Percentiles rank a stretch among this genome's conserved stretches.
These are phyloP conservation scores for Tardiomyces digboiensis DNA, from an alignment of 1,139 yeast species.

Conservation along the genomic window DNA sequence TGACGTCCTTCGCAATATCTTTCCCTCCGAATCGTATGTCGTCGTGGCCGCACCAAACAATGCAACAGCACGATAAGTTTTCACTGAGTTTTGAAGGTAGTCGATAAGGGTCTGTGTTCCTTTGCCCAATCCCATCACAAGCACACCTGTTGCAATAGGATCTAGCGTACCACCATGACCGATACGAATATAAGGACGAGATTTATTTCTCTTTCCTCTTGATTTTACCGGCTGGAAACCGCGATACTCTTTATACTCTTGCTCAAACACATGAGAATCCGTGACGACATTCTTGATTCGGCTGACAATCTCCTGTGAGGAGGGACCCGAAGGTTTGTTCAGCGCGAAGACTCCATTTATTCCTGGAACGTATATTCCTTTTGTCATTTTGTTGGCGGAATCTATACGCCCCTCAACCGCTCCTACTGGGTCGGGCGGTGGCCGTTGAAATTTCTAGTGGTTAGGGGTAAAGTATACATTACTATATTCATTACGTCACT, in stretches of 20 bases:
- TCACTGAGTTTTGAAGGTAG: conserved; percentile 53
- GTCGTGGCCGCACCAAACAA: conserved; percentile 86
- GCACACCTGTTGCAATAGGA: conserved; percentile 88
- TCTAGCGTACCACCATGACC: conserved; percentile 99
- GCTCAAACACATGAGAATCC: conserved; percentile 47
- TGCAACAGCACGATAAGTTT: conserved; percentile 78
- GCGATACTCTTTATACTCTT: conserved; percentile 38
- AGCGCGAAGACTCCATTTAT: conserved; percentile 78
- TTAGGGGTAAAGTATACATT: too few relatives aligned
- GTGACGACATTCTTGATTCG: conserved; percentile 57
- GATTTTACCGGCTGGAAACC: conserved; percentile 20
- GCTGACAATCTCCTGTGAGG: conserved; percentile 65
- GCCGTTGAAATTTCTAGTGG: too few relatives aligned
- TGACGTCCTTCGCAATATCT: conserved; percentile 49
- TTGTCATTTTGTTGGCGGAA: not conserved
- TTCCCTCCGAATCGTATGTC: conserved; percentile 91
- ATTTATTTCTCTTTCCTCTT: conserved; percentile 34
- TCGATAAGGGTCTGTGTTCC: conserved; percentile 79
- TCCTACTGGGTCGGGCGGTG: too few relatives aligned
- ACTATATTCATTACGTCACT: too few relatives aligned
- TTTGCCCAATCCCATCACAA: conserved; percentile 80
- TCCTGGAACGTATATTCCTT: not conserved
- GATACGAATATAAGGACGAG: conserved; percentile 61
- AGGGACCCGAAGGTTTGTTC: conserved; percentile 78
- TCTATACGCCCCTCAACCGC: too few relatives aligned